A percentile compares a stretch with the other conserved stretches of the same genome.
Conservation (phyloP, 306 rosid species). For the Begonia loranthoides region DNA sequence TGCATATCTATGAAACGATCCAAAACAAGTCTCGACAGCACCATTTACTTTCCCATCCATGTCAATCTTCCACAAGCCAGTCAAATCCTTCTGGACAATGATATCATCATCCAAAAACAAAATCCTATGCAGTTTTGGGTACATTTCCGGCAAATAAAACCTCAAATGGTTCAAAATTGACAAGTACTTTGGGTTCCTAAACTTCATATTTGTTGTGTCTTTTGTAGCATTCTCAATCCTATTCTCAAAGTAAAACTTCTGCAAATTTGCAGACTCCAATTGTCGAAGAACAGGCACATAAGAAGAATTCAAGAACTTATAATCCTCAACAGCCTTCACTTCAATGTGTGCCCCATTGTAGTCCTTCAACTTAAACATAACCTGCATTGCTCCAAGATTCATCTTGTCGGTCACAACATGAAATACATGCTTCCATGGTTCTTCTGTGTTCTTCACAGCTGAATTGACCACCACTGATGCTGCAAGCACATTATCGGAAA, state of each 20-base stretch:
- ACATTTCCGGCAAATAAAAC: slow-evolving; percentile 9
- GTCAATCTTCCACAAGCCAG: slow-evolving; percentile 8
- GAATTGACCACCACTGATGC: slow-evolving; percentile 9
- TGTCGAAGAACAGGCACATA: slow-evolving; percentile 8
- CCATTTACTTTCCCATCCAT: slow-evolving; percentile 8
- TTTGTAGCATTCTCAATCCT: slow-evolving; percentile 8
- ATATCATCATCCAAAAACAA: slow-evolving; percentile 8
- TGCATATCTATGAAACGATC: slow-evolving; percentile 9
- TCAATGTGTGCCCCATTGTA: slow-evolving; percentile 8
- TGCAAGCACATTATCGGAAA: slow-evolving; percentile 6
- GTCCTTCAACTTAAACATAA: slow-evolving; percentile 7
- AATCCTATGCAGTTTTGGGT: slow-evolving; percentile 8
- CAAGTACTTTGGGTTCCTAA: slow-evolving; percentile 6
- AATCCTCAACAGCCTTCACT: slow-evolving; percentile 12
- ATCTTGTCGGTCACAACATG: slow-evolving; percentile 8
- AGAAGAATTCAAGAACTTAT: slow-evolving; percentile 10
- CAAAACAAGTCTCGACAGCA: slow-evolving; percentile 8
- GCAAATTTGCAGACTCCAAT: slow-evolving; percentile 10
- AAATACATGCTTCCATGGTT: slow-evolving; percentile 12
- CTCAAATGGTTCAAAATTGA: slow-evolving; percentile 9
- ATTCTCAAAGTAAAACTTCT: slow-evolving; percentile 7
- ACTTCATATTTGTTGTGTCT: slow-evolving; percentile 8
- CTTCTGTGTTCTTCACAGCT: slow-evolving; percentile 4
- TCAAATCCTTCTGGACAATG: slow-evolving; percentile 8
- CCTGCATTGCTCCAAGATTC: slow-evolving; percentile 10